Conservation (phyloP, 805 yeast genomes). For the Starmerella ratchasimensis region DNA sequence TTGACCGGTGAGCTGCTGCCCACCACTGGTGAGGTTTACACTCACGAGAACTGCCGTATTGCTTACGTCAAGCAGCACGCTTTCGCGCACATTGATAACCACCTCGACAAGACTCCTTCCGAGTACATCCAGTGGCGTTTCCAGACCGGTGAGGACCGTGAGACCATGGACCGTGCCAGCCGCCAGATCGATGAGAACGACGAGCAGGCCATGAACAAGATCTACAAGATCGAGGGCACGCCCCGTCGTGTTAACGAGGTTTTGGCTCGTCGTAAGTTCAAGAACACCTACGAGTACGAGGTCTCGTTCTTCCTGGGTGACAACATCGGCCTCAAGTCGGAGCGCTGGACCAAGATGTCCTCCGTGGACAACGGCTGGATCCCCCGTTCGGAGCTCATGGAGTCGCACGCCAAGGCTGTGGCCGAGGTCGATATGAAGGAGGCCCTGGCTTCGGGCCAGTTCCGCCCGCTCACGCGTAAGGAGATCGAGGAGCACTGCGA, state of each 20-base stretch:
- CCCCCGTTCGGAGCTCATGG: slow-evolving; percentile 96
- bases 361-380: slow-evolving; percentile 99
- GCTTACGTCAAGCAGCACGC: slow-evolving; percentile 99
- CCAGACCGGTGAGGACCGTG: slow-evolving; percentile 99
- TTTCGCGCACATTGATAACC: slow-evolving; percentile 97
- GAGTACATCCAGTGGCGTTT: slow-evolving; percentile 99
- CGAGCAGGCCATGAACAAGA: slow-evolving; percentile 97
- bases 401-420: slow-evolving; percentile 97
- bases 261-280: slow-evolving; percentile 97
- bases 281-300: slow-evolving; percentile 99
- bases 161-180: slow-evolving; percentile 99
- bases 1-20: slow-evolving; percentile 99
- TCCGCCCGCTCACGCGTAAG: slow-evolving; percentile 99
- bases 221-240: slow-evolving; percentile 97
- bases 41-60: slow-evolving; percentile 98
- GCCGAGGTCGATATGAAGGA: slow-evolving; percentile 99
- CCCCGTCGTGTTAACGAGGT: slow-evolving; percentile 94
- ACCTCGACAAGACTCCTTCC: slow-evolving; percentile 98
- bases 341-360: slow-evolving; percentile 99
- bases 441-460: slow-evolving; percentile 99
- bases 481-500: slow-evolving; percentile 98
- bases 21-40: slow-evolving; percentile 97
- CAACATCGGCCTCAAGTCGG: slow-evolving; percentile 96
- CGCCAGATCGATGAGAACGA: slow-evolving; percentile 95
- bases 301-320: slow-evolving; percentile 96